Evolutionary conservation across 2,329 filamentous ascomycete species (phyloP).

Genomic region (Bipolaris gigantea): DNA sequence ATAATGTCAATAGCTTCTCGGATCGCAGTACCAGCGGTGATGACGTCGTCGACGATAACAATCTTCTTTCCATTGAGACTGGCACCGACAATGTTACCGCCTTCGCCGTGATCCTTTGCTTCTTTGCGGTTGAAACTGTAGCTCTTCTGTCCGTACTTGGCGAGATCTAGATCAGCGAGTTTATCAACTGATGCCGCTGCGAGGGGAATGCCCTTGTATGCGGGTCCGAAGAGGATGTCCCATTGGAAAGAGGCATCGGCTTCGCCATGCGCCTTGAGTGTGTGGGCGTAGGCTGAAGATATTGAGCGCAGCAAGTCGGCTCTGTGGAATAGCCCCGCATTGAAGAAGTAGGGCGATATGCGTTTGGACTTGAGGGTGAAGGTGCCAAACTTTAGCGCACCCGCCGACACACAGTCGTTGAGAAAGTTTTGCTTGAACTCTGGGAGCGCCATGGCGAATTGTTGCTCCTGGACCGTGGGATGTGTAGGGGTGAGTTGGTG

Average conservation of each 20-base stretch:
- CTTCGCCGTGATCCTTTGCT: constrained; percentile 93
- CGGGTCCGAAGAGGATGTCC: constrained; percentile 89
- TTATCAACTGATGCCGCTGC: constrained; percentile 75
- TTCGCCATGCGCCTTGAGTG: constrained; percentile 53
- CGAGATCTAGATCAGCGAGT: constrained; percentile 68
- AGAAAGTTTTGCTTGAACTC: constrained; percentile 69
- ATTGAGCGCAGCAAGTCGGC: constrained; percentile 77
- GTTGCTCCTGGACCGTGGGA: background rate
- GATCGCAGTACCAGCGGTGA: constrained; percentile 93
- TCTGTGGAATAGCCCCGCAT: constrained; percentile 87
- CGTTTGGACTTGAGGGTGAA: constrained; percentile 93
- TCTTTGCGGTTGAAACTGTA: constrained; percentile 97
- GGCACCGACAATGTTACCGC: constrained; percentile 88
- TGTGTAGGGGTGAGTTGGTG: background rate
- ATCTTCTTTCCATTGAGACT: constrained; percentile 81
- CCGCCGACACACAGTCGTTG: constrained; percentile 66
- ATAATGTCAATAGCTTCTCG: constrained; percentile 91
- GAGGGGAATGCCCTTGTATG: constrained; percentile 97
- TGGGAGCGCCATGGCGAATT: constrained; percentile 31
- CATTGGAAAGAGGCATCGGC: constrained; percentile 57
- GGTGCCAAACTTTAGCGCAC: constrained; percentile 77
- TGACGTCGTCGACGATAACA: constrained; percentile 93
- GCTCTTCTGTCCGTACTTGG: constrained; percentile 68
- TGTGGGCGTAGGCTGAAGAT: constrained; percentile 75
- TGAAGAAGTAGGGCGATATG: constrained; percentile 95